phyloP scores from a whole-genome alignment of 495 filamentous ascomycete genomes.

The Neurospora sublineolata region DNA sequence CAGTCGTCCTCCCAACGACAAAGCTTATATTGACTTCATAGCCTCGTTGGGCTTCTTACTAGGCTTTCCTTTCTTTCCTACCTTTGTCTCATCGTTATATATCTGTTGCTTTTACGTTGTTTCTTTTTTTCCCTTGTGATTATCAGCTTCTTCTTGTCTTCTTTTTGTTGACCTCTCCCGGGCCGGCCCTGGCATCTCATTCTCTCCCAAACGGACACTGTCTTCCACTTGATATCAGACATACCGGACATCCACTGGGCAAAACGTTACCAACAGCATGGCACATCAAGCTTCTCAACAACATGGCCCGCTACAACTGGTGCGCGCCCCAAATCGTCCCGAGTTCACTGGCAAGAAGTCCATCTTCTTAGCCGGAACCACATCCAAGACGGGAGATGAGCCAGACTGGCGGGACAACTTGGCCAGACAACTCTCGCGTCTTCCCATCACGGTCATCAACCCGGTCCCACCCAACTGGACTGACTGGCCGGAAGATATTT shows the following conservation, averaged over 20 bases:
- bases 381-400: slow-evolving; percentile 11
- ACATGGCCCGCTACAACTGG: background rate
- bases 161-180: background rate
- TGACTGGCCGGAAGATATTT: slow-evolving; percentile 36
- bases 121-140: background rate
- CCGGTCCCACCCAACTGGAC: slow-evolving; percentile 43
- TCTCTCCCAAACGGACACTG: background rate
- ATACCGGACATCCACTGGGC: background rate
- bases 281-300: background rate
- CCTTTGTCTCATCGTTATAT: background rate
- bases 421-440: slow-evolving; percentile 19
- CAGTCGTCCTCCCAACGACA: background rate
- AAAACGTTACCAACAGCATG: background rate
- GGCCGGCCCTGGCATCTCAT: background rate
- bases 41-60: background rate
- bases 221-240: background rate
- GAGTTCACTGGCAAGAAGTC: slow-evolving; percentile 13
- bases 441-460: slow-evolving; percentile 48
- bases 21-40: background rate
- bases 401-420: slow-evolving; percentile 33
- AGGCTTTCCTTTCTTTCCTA: background rate
- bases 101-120: background rate
- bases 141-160: background rate
- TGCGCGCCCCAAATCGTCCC: slow-evolving; percentile 23
- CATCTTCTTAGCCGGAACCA: slow-evolving; percentile 36